Base-by-base conservation (phyloP, 345 rosid genomes). In the Gossypium ekmanianum region DNA sequence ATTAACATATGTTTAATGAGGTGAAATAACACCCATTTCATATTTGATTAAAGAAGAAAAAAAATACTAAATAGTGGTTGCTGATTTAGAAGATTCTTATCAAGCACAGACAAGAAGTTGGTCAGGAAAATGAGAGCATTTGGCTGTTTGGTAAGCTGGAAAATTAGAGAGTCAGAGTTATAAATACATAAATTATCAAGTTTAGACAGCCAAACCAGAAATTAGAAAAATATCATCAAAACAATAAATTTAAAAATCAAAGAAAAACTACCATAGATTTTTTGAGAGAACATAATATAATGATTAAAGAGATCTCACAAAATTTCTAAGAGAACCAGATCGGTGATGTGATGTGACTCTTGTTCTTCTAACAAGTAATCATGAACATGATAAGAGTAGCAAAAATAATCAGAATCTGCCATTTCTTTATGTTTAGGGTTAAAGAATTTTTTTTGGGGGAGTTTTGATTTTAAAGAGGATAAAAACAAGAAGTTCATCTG, bases 391-490 rank as follows among this genome's bases (percentile, higher is more conserved):
- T 65, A 67, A 27, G 81, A 77, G 76, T 75, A 69, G 26, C 51
- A 51, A 79, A 82, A 72, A 64, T 58, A 80, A 81, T 78, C 73
- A 81, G 54, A 66, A 44, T 71, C 77, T 63, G 73, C 75, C 84
- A 63, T 78, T 34, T 56, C 11, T 18, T 65, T 76, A 26, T 55
- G 59, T 16, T 57, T 20, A 57, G 29, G 51, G 72, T 18, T 24
- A 16, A 18, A 56, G 61, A 18, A 2, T 56, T 0, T 18, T 56
- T 55, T 34, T 34, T 0, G 41, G 7, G 41, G 72, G 74, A 11
- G 22, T 13, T 71, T 55, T 62, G 78, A 76, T 70, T 61, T 71
- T 68, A 17, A 20, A 11, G n/a, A 64, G 61, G 50, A 47, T 61
- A 62, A 65, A 75, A 71, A 57, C 44, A 61, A 47, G 20, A 62